Base-by-base conservation (phyloP, 1,139 yeast genomes). In the Wickerhamiella pararugosa region DNA sequence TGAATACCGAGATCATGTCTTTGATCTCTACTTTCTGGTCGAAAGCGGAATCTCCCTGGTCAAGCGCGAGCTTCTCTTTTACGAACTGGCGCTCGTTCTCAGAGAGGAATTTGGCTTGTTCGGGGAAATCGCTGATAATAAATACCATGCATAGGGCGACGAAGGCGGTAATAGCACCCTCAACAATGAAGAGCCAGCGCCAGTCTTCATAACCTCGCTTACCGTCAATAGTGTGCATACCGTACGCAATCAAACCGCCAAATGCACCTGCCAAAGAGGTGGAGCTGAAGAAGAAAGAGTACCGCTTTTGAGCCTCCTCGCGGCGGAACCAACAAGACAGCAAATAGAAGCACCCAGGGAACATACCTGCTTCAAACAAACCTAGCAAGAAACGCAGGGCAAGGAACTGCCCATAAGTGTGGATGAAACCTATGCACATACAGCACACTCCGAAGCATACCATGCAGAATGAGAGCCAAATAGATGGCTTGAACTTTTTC, bases 101-200 rank as follows among this genome's bases (percentile, higher is more conserved):
- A 28, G 58, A 65, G 45, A 75, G 62, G 57, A 73, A 73, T 43
- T 65, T 61, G 27, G 72, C 65, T 41, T 64, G 63, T 26, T 58
- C 60, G 15, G 75, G 75, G 56, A 60, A 64, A 51, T 72, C 76
- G 29, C 73, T 73, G 43, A 76, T 58, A 2, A 69, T 55, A 49
- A 70, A 68, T 51, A 60, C 73, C 29, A 73, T 64, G 25, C 66
- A 46, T 5, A 44, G 5, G 2, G 43, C 48, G n/a, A 34, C 25
- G 25, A 45, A 34, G 8, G 32, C 31, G 1, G 84, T 75, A 35
- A 77, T 66, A 34, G 76, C 61, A 30, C 84, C 83, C 58, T 79
- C 84, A 44, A 81, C 68, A 41, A 81, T 71, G 54, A 77, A 80
- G 58, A 79, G 72, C 90, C 90, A 80, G 59, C 77, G 71, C 92